Evolutionary conservation across 2,329 filamentous ascomycete species (phyloP), one percentile per base, ranked within the genome.

Genomic region (Exophiala dermatitidis): DNA sequence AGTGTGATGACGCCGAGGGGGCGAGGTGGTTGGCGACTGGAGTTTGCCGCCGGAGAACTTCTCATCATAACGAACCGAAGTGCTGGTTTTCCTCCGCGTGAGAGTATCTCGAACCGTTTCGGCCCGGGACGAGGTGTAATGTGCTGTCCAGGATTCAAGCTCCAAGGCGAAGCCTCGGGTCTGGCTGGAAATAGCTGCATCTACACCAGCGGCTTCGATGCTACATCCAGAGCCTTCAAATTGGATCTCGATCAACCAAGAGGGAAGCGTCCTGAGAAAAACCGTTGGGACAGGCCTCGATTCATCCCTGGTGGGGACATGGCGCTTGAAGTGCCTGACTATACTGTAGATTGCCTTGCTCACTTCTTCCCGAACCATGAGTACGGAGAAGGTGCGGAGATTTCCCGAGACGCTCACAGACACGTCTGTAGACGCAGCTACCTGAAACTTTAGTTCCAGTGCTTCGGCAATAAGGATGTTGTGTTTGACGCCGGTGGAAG

Each of bases 301-400:
- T 8, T 30, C 46, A 7, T 38, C 44, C 36, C 78, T 80, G 2
- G 83, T 79, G 58, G 85, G 78, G 6, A 86, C 78, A 56, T 87
- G 82, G 31, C 81, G 82, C 42, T 85, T 82, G 48, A 96, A 77
- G 65, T 97, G 90, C 40, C 83, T 82, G 9, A 96, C 82, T 58
- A 98, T 96, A 67, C 97, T 89, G 28, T 88, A 87, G 32, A 98
- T 77, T 26, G 93, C 94, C 64, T 94, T 86, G 50, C 85, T 93
- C 54, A 98, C 95, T 66, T 98, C 93, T 4, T 88, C 85, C 26
- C 91, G 84, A 5, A 96, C 84, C 76, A 98, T 85, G 65, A 90
- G 93, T 46, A 95, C 77, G 1, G 88, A 88, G 60, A 94, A 90
- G 0, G 89, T 94, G 65, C 95, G 87, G 2, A 96, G 73, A 57